Evolutionary conservation across 805 yeast species (phyloP).

Genomic region (Hyphopichia homilentoma): DNA sequence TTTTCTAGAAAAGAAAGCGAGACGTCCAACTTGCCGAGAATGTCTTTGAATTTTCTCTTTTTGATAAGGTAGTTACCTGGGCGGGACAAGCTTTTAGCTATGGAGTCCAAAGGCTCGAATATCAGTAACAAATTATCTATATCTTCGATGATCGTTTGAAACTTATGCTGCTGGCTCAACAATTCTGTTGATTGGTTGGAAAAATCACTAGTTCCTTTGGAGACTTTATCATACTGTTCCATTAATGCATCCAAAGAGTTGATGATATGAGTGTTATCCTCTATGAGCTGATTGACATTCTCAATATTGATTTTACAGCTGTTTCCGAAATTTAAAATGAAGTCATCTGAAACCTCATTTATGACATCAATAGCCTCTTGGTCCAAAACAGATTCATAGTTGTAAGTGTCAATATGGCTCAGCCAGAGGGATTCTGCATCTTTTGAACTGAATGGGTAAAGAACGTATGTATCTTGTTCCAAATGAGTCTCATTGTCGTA

Average conservation of each 20-base stretch:
- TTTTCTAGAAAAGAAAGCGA: conserved; percentile 56
- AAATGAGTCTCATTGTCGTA: background rate
- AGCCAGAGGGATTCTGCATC: conserved; percentile 23
- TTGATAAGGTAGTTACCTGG: conserved; percentile 65
- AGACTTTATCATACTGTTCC: conserved; percentile 53
- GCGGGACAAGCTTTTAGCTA: conserved; percentile 64
- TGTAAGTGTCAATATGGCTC: conserved; percentile 33
- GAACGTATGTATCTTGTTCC: background rate
- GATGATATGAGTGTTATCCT: conserved; percentile 44
- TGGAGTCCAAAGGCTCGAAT: conserved; percentile 69
- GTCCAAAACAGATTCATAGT: conserved; percentile 38
- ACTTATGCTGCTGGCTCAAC: conserved; percentile 42
- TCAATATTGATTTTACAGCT: conserved; percentile 22
- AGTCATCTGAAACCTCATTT: conserved; percentile 33
- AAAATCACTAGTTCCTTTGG: conserved; percentile 60
- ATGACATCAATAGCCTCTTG: conserved; percentile 37
- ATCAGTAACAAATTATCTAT: conserved; percentile 48
- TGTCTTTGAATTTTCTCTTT: conserved; percentile 47
- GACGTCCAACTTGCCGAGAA: conserved; percentile 55
- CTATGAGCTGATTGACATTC: conserved; percentile 31
- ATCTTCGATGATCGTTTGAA: conserved; percentile 39
- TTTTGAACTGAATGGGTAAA: conserved; percentile 12
- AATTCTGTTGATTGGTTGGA: conserved; percentile 53
- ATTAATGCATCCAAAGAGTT: conserved; percentile 46
- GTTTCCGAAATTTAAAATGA: conserved; percentile 33